These are phyloP conservation scores for Pycnococcus provasolii DNA, from an alignment of 139 green algal species.

Conservation along the genomic window DNA sequence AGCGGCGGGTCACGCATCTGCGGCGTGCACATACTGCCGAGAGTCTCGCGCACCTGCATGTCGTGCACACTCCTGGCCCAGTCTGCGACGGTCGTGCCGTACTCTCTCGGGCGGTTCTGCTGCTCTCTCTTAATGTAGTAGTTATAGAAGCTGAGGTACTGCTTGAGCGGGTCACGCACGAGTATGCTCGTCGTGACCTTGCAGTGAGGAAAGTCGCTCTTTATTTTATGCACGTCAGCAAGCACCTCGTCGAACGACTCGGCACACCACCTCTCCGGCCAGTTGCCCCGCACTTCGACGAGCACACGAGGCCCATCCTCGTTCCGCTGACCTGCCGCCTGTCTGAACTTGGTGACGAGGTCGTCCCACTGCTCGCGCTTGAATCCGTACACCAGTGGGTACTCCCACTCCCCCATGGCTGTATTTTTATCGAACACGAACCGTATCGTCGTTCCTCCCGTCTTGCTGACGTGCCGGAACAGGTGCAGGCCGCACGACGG, in stretches of 20 bases:
- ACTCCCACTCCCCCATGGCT: slow-evolving; percentile 18
- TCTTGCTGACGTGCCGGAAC: slow-evolving; percentile 21
- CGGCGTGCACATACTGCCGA: slow-evolving; percentile 4
- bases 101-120: background rate
- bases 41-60: slow-evolving; percentile 16
- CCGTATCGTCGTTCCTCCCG: slow-evolving; percentile 18
- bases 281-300: slow-evolving; percentile 23
- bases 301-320: background rate
- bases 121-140: slow-evolving; percentile 24
- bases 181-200: slow-evolving; percentile 15
- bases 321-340: background rate
- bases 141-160: slow-evolving; percentile 19
- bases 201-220: slow-evolving; percentile 1
- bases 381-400: slow-evolving; percentile 17
- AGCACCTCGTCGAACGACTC: slow-evolving; percentile 4
- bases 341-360: slow-evolving; percentile 2
- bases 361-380: slow-evolving; percentile 4
- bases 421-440: slow-evolving; percentile 20
- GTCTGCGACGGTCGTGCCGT: slow-evolving; percentile 1
- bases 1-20: slow-evolving; percentile 3
- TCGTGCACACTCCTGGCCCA: background rate
- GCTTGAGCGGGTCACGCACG: slow-evolving; percentile 6
- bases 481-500: slow-evolving; percentile 18
- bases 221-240: background rate
- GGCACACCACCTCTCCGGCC: slow-evolving; percentile 13